phyloP scores from a whole-genome alignment of 305 asterid genomes.

The Withania somnifera region DNA sequence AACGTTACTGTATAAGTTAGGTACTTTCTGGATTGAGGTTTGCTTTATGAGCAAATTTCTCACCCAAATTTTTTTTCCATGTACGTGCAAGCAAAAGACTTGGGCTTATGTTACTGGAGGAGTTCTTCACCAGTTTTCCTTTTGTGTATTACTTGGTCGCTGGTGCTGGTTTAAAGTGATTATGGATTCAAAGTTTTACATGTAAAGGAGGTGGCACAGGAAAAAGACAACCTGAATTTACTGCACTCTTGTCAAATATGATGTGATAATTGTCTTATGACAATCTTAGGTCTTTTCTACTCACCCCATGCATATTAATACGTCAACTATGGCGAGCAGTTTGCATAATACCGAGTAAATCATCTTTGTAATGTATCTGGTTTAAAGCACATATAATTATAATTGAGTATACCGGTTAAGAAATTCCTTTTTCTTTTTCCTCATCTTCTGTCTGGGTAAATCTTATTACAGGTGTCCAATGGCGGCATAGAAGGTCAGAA shows the following conservation, averaged over 20 bases:
- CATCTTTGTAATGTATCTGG: background rate
- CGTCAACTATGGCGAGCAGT: background rate
- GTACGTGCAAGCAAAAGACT: background rate
- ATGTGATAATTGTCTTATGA: background rate
- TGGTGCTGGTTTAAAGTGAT: background rate
- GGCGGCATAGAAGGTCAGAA: constrained; percentile 28
- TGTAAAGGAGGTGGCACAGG: background rate
- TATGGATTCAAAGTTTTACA: background rate
- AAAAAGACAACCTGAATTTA: background rate
- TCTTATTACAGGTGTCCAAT: background rate
- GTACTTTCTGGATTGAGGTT: background rate
- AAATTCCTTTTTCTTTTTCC: background rate
- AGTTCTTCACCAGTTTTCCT: background rate
- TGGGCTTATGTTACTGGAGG: background rate
- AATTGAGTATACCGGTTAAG: background rate
- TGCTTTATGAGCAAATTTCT: background rate
- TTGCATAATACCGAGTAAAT: background rate
- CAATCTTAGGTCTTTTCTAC: background rate
- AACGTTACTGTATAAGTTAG: background rate
- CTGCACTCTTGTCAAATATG: background rate
- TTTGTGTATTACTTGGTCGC: background rate
- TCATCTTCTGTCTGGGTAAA: background rate
- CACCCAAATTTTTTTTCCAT: background rate
- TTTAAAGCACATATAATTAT: background rate
- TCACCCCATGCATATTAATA: background rate